Evolutionary conservation across 805 yeast species (phyloP), one percentile per base, ranked within the genome.

Genomic region (Candida piceae): DNA sequence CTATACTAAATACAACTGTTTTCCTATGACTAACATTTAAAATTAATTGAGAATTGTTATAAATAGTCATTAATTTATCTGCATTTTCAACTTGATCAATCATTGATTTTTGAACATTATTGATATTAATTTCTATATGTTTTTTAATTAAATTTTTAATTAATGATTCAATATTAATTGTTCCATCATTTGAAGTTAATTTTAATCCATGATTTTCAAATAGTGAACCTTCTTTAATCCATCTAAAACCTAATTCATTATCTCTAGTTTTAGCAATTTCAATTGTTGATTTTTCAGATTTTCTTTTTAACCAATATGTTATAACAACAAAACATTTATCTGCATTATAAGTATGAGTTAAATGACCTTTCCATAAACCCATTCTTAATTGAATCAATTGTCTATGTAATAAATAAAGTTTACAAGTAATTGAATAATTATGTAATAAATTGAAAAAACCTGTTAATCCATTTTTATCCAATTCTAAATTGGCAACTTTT

Each of bases 241-340:
- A 82, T 40, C 78, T 64, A 48, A 73, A 72, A 20, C 70, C 70
- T 20, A 81, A 58, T 22, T 70, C 65, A 44, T 71, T 64, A 17
- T 59, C 53, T 46, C 69, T 72, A 18, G 50, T 45, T n/a, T 79
- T 60, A 0, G 85, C 84, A 34, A 83, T 70, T 44, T 80, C 84
- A 22, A 81, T 66, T 30, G 70, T 69, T 2, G 81, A 76, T 32
- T 66, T 67, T 49, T 70, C 67, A 33, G 67, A 62, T 22, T 68
- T 72, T 31, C 72, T 63, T 39, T 64, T 66, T 7, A 70, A 65
- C 90, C 94, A 85, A 57, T 84, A 85, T 32, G 73, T 70, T 2
- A 84, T 64, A 3, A 69, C 56, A 10, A 85, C 71, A 16, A 70
- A 57, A 18, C 78, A 71, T 37, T 69, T 67, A 8, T 75, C 78